A percentile compares a stretch with the other conserved stretches of the same genome.
Evolutionary conservation across 1,139 yeast genomes (phyloP).

Genomic region (Pichia inconspicua): DNA sequence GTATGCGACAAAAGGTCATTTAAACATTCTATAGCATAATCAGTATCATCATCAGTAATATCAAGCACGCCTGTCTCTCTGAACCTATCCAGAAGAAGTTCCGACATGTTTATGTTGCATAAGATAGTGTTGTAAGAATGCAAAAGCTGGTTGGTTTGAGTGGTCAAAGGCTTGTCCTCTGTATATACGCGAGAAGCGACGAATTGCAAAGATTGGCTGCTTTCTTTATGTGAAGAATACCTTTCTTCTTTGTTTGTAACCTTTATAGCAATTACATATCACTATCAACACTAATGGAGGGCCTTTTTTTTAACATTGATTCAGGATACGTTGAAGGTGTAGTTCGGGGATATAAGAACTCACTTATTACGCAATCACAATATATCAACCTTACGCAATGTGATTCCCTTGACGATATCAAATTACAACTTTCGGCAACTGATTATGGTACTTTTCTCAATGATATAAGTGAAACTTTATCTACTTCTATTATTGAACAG

Average conservation of each 20-base stretch:
- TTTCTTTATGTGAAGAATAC: not conserved
- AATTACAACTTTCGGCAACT: conserved; percentile 87
- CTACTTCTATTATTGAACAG: conserved; percentile 79
- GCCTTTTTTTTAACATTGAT: conserved; percentile 78
- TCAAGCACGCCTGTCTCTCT: not conserved
- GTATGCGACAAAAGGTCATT: not conserved
- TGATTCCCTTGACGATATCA: conserved; percentile 87
- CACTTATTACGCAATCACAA: conserved; percentile 67
- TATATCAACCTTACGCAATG: conserved; percentile 92
- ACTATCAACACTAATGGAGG: conserved; percentile 51
- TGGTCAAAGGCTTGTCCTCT: no score
- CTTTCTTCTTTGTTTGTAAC: not conserved
- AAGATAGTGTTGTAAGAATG: no score
- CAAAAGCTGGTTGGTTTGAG: no score
- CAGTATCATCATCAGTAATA: not conserved
- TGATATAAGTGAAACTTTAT: conserved; percentile 70
- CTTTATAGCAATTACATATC: not conserved
- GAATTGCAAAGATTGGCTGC: no score
- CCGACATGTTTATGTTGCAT: not conserved
- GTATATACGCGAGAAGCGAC: no score
- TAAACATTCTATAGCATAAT: not conserved
- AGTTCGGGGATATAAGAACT: conserved; percentile 88
- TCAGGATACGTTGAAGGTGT: conserved; percentile 89
- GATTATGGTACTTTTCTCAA: conserved; percentile 90
- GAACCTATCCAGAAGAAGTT: not conserved